These are phyloP conservation scores for Linnemannia zychae DNA, from an alignment of 192 early-diverging fungal species.

Conservation along the genomic window DNA sequence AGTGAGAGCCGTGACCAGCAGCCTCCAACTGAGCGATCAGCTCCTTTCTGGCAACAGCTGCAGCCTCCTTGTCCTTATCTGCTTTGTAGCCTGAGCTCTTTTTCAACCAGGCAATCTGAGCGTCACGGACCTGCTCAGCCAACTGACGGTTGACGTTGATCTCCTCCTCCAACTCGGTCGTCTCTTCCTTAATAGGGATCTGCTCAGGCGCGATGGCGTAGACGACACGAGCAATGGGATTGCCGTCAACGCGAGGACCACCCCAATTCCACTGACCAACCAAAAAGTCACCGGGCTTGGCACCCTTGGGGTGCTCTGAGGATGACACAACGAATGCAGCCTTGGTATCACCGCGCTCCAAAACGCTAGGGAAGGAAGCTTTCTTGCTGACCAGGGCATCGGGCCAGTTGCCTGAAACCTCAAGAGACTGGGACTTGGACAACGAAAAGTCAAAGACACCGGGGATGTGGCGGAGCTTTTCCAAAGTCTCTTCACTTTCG, in stretches of 20 bases:
- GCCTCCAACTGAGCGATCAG: conserved; percentile 73
- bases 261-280: conserved; percentile 75
- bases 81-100: conserved; percentile 70
- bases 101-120: conserved; percentile 85
- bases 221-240: conserved; percentile 58
- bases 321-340: conserved; percentile 72
- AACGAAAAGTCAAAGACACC: conserved; percentile 76
- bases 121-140: conserved; percentile 81
- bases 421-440: conserved; percentile 65
- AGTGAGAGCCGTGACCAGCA: conserved; percentile 66
- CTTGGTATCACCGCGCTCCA: conserved; percentile 65
- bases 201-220: conserved; percentile 66
- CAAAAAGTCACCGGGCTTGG: conserved; percentile 84
- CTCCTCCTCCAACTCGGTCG: conserved; percentile 64
- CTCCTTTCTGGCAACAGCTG: conserved; percentile 65
- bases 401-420: conserved; percentile 66
- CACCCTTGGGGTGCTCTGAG: conserved; percentile 73
- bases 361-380: conserved; percentile 58
- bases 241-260: conserved; percentile 59
- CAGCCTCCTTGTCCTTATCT: conserved; percentile 59
- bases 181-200: conserved; percentile 62
- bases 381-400: conserved; percentile 66
- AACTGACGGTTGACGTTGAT: conserved; percentile 61
- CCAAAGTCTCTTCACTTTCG: conserved; percentile 75
- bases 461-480: conserved; percentile 75